phyloP scores from a whole-genome alignment of 768 basidiomycete genomes.

The Strobilomyces confusus region DNA sequence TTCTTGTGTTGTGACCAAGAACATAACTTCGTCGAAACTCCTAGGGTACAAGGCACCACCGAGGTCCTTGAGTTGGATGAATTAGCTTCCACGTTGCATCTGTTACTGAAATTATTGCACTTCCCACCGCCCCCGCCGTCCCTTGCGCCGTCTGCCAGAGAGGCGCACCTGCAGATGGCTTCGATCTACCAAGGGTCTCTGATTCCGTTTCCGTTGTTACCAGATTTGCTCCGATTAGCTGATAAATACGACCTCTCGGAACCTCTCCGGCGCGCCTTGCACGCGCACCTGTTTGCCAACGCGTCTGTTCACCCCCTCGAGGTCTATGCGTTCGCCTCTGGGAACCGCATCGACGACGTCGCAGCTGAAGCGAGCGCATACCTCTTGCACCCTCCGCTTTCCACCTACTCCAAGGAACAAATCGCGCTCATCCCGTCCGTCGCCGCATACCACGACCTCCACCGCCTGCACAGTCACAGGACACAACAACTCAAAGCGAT shows the following conservation, averaged over 20 bases:
- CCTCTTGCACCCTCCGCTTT: slow-evolving; percentile 50
- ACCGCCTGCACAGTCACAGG: slow-evolving; percentile 55
- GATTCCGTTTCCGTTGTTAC: slow-evolving; percentile 64
- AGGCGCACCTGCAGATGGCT: slow-evolving; percentile 28
- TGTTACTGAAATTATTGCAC: slow-evolving; percentile 57
- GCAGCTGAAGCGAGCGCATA: slow-evolving; percentile 58
- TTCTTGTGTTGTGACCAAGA: slow-evolving; percentile 52
- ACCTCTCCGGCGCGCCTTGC: slow-evolving; percentile 39
- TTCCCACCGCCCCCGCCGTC: slow-evolving; percentile 47
- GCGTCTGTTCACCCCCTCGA: slow-evolving; percentile 48
- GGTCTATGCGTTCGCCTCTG: slow-evolving; percentile 56
- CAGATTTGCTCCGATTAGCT: slow-evolving; percentile 49
- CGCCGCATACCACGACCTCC: slow-evolving; percentile 59
- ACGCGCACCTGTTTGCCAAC: slow-evolving; percentile 52
- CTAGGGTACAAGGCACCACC: slow-evolving; percentile 21
- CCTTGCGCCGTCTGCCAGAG: slow-evolving; percentile 22
- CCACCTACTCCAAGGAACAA: slow-evolving; percentile 48
- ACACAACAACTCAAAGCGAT: slow-evolving; percentile 49
- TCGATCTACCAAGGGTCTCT: slow-evolving; percentile 37
- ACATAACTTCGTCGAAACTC: slow-evolving; percentile 6
- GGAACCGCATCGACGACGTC: slow-evolving; percentile 40
- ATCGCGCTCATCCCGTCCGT: slow-evolving; percentile 53
- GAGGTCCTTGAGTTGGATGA: slow-evolving; percentile 55
- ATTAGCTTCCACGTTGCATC: slow-evolving; percentile 40
- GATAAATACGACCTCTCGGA: slow-evolving; percentile 65